These are phyloP conservation scores for Candida sithepensis DNA, from an alignment of 805 yeast genomes.

Conservation along the genomic window DNA sequence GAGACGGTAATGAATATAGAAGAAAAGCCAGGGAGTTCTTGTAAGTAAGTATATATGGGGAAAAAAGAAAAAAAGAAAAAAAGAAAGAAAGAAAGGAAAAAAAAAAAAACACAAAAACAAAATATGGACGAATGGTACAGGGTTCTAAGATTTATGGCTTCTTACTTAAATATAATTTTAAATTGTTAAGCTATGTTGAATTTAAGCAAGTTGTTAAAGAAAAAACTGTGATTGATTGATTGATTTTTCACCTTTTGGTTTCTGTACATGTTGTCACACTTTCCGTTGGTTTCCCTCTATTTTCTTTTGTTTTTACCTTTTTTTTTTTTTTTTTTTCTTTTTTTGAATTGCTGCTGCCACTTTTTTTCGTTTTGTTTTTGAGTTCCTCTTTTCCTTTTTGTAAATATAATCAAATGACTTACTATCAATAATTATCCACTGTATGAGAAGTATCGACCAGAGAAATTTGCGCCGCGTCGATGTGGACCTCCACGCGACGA, in stretches of 20 bases:
- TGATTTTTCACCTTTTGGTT: no score
- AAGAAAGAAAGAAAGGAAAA: no score
- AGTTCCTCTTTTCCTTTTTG: not conserved
- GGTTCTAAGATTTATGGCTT: no score
- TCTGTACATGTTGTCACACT: no score
- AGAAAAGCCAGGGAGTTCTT: constrained; percentile 76
- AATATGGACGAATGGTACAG: no score
- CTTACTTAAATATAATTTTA: no score
- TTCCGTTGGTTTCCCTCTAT: no score
- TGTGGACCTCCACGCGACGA: not conserved
- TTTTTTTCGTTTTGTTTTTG: not conserved
- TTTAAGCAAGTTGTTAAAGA: no score
- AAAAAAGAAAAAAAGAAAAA: no score
- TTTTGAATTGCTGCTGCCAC: not conserved
- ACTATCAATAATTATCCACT: not conserved
- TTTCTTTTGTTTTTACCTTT: not conserved
- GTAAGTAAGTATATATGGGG: constrained; percentile 29
- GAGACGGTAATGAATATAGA: constrained; percentile 89
- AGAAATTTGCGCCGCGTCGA: constrained; percentile 1
- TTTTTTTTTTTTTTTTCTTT: not conserved
- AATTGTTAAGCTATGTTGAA: no score
- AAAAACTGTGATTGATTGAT: no score
- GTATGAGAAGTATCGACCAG: not conserved
- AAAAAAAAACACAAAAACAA: no score
- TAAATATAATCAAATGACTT: not conserved